These are phyloP conservation scores for Aspergillus unguis DNA, from an alignment of 2,329 filamentous ascomycete genomes.

Conservation along the genomic window DNA sequence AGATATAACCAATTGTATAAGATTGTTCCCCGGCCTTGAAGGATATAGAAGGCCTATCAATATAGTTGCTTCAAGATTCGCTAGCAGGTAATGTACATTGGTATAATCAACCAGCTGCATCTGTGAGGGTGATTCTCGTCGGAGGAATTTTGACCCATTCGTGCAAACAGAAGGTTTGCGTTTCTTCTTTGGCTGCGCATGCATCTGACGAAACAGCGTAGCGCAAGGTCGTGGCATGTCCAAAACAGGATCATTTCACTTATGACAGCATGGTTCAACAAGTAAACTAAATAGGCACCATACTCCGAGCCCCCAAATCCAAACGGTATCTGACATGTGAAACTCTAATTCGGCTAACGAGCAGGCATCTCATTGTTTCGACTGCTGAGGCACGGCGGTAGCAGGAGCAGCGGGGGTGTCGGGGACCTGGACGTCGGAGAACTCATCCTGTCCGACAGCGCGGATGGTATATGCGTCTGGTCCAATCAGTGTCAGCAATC, in stretches of 20 bases:
- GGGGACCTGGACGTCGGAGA: constrained; percentile 90
- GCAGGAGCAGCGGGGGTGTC: constrained; percentile 54
- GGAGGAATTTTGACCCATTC: no score
- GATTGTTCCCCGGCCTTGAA: background rate
- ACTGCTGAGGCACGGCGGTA: constrained; percentile 21
- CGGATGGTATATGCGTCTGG: constrained; percentile 69
- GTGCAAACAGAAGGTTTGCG: background rate
- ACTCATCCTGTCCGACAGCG: constrained; percentile 92
- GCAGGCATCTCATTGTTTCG: background rate
- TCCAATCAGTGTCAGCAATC: background rate
- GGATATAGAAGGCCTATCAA: background rate
- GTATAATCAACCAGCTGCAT: background rate
- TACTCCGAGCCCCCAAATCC: constrained; percentile 16
- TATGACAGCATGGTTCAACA: background rate
- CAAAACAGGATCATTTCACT: no score
- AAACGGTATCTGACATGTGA: constrained; percentile 11
- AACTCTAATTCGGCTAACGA: background rate
- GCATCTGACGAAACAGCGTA: background rate
- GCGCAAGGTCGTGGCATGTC: no score
- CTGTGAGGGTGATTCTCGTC: no score
- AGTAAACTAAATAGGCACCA: background rate
- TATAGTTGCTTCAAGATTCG: background rate
- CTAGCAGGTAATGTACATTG: background rate
- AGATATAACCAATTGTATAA: constrained; percentile 3
- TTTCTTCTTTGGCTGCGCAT: background rate